A percentile compares a stretch with the other conserved stretches of the same genome.
These are phyloP conservation scores for Phylloporus arenicola DNA, from an alignment of 768 basidiomycete genomes.

Conservation along the genomic window DNA sequence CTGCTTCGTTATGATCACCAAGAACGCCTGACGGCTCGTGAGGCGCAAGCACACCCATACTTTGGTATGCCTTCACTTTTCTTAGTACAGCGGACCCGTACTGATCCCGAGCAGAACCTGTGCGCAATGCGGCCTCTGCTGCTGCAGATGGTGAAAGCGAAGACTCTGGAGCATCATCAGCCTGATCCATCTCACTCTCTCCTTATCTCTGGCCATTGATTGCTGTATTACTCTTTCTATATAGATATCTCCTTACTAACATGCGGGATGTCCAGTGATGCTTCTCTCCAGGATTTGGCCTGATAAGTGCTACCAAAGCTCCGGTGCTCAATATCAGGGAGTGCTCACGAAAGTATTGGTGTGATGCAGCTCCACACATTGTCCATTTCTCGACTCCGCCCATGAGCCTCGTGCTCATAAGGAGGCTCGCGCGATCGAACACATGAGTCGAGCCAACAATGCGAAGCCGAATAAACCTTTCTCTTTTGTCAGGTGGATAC, in stretches of 20 bases:
- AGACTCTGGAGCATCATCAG: conserved; percentile 31
- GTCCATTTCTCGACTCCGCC: not conserved
- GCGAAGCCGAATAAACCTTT: not conserved
- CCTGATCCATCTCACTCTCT: conserved; percentile 24
- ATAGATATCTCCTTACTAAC: conserved; percentile 28
- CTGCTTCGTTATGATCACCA: conserved; percentile 96
- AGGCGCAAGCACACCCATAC: conserved; percentile 90
- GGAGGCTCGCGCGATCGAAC: conserved; percentile 2
- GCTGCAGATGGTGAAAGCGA: conserved; percentile 63
- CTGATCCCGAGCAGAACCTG: conserved; percentile 50
- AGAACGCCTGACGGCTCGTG: conserved; percentile 89
- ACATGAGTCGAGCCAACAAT: conserved; percentile 7
- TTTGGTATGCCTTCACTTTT: conserved; percentile 53
- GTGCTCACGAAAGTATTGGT: not conserved
- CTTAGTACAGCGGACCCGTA: conserved; percentile 9
- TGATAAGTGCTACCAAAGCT: conserved; percentile 19
- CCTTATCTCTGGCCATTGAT: conserved; percentile 23
- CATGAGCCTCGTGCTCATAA: conserved; percentile 2
- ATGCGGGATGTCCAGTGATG: conserved; percentile 18
- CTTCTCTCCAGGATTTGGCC: conserved; percentile 10
- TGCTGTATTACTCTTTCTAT: conserved; percentile 32
- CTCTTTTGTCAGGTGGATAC: conserved; percentile 10
- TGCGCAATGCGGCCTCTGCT: conserved; percentile 45
- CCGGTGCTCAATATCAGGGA: conserved; percentile 4
- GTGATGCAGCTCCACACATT: conserved; percentile 12